Conservation (phyloP, 2,329 filamentous ascomycete genomes). For the Ceratocystis lukuohia region DNA sequence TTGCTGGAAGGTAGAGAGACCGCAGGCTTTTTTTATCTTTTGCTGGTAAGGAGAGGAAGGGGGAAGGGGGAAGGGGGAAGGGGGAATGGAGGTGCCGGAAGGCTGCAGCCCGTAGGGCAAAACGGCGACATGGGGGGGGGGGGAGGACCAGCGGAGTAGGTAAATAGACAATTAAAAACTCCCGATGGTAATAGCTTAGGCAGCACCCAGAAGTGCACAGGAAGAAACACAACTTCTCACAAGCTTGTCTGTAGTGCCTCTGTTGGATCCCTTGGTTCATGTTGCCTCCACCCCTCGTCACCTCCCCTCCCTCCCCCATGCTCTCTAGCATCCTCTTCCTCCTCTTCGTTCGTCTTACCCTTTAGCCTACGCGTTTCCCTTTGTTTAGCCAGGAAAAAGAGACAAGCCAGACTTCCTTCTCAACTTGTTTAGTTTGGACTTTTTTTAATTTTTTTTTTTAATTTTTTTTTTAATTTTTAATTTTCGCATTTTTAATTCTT, state of each 20-base stretch:
- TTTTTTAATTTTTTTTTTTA: background rate
- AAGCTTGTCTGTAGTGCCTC: background rate
- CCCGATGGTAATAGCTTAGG: background rate
- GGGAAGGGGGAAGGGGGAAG: background rate
- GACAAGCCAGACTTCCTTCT: conserved; percentile 1
- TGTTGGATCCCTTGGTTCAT: background rate
- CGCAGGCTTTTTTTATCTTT: background rate
- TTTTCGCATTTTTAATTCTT: background rate
- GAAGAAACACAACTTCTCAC: background rate
- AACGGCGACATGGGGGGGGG: background rate
- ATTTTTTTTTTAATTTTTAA: background rate
- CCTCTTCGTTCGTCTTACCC: background rate
- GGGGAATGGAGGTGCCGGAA: background rate
- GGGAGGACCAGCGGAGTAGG: background rate
- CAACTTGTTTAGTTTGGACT: background rate
- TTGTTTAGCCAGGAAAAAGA: conserved; percentile 1
- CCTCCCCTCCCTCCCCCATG: background rate
- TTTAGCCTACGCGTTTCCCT: background rate
- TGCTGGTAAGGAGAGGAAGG: background rate
- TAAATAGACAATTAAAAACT: background rate
- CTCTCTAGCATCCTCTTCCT: background rate
- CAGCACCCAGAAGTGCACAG: background rate
- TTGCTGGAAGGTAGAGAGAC: too few relatives aligned
- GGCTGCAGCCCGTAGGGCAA: too few relatives aligned
- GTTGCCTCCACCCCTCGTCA: background rate